Evolutionary conservation across 345 rosid genomes (phyloP).

Genomic region (Aurinia saxatilis): DNA sequence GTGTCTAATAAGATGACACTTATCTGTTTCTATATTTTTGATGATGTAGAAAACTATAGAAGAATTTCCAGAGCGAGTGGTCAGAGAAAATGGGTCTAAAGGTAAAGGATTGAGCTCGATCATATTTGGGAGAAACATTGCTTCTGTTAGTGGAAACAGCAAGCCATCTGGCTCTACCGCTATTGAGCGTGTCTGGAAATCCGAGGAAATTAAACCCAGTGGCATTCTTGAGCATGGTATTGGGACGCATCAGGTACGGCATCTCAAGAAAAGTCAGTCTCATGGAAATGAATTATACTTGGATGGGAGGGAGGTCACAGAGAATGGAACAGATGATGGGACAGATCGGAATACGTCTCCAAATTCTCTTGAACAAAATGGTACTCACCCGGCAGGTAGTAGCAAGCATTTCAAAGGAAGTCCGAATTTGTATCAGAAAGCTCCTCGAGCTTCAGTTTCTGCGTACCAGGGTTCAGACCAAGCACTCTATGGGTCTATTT

Average conservation of each 20-base stretch:
- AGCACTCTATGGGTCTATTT: conserved; percentile 41
- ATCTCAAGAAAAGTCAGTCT: conserved; percentile 68
- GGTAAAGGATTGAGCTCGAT: conserved; percentile 28
- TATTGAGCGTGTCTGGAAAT: conserved; percentile 42
- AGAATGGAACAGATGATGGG: conserved; percentile 40
- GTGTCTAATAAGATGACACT: conserved; percentile 31
- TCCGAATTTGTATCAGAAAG: conserved; percentile 28
- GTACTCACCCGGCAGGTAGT: conserved; percentile 18
- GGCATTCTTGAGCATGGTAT: conserved; percentile 16
- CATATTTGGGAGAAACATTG: conserved; percentile 23
- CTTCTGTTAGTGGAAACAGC: conserved; percentile 22
- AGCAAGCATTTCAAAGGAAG: conserved; percentile 29
- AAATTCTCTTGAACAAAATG: conserved; percentile 43
- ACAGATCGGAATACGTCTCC: conserved; percentile 43
- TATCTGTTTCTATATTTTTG: conserved; percentile 29
- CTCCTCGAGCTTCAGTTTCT: conserved; percentile 32
- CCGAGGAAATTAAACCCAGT: conserved; percentile 41
- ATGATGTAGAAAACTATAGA: conserved; percentile 38
- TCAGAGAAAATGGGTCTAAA: conserved; percentile 25
- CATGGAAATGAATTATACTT: conserved; percentile 51
- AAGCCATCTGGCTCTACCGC: conserved; percentile 28
- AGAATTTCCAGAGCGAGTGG: conserved; percentile 35
- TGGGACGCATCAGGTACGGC: conserved; percentile 13
- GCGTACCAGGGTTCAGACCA: conserved; percentile 37
- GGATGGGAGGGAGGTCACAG: conserved; percentile 32